A percentile compares a stretch with the other conserved stretches of the same genome.
phyloP scores from a whole-genome alignment of 2,329 filamentous ascomycete species.

The Claviceps digitariae region DNA sequence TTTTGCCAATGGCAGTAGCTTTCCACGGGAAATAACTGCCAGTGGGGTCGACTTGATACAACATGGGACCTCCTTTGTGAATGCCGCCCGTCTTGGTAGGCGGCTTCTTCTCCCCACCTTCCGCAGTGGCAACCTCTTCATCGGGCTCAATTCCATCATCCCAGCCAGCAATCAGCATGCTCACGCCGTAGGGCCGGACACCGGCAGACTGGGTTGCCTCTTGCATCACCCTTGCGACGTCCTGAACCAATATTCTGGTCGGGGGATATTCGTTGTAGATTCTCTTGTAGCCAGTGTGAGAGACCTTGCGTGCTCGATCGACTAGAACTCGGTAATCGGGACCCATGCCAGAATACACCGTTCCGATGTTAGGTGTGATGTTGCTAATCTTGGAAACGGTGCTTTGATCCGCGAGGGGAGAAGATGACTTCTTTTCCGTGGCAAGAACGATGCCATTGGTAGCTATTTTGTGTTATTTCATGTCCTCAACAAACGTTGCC shows the following conservation, averaged over 20 bases:
- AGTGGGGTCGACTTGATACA: constrained; percentile 98
- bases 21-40: constrained; percentile 99
- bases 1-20: constrained; percentile 97
- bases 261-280: constrained; percentile 99
- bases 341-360: constrained; percentile 99
- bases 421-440: constrained; percentile 98
- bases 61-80: constrained; percentile 86
- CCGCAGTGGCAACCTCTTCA: constrained; percentile 40
- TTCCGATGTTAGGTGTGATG: constrained; percentile 97
- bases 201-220: constrained; percentile 97
- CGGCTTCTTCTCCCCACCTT: constrained; percentile 60
- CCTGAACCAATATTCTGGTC: constrained; percentile 96
- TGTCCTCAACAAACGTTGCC: constrained; percentile 6
- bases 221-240: constrained; percentile 95
- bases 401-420: constrained; percentile 85
- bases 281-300: constrained; percentile 96
- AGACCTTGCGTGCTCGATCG: constrained; percentile 95
- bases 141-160: constrained; percentile 93
- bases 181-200: constrained; percentile 93
- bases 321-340: constrained; percentile 96
- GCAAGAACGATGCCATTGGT: constrained; percentile 98
- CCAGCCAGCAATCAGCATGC: constrained; percentile 90
- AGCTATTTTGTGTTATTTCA: constrained; percentile 36
- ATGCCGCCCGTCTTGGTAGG: constrained; percentile 88
- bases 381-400: constrained; percentile 95